phyloP scores from a whole-genome alignment of 331 rosid species.

The Saraca asoca region DNA sequence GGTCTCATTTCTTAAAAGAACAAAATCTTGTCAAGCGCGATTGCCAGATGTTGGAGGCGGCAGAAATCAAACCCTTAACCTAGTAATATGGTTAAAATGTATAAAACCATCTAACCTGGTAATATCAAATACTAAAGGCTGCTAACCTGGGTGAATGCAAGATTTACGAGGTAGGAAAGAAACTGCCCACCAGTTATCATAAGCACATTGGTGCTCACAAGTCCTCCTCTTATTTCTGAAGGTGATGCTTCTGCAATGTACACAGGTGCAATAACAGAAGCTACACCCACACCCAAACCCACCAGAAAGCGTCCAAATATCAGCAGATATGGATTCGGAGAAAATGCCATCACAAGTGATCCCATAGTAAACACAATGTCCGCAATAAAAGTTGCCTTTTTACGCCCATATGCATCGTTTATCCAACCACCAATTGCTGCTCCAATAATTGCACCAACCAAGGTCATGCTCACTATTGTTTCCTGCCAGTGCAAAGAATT shows the following conservation, averaged over 20 bases:
- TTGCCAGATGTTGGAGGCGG: no score
- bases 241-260: slow-evolving; percentile 42
- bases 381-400: slow-evolving; percentile 9
- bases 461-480: slow-evolving; percentile 24
- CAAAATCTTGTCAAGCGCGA: no score
- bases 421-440: slow-evolving; percentile 16
- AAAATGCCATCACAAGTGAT: not conserved
- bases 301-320: slow-evolving; percentile 28
- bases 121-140: no score
- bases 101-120: no score
- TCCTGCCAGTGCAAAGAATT: slow-evolving; percentile 1
- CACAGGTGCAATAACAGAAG: slow-evolving; percentile 39
- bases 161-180: slow-evolving; percentile 19
- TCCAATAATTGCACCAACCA: slow-evolving; percentile 32
- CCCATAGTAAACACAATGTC: not conserved
- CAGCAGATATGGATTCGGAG: slow-evolving; percentile 30
- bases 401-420: slow-evolving; percentile 29
- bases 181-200: slow-evolving; percentile 42
- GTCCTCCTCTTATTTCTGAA: slow-evolving; percentile 32
- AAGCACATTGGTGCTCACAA: slow-evolving; percentile 29
- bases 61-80: no score
- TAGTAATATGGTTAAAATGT: no score
- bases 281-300: slow-evolving; percentile 26
- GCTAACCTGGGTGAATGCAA: no score
- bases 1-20: no score